Evolutionary conservation across 1,284 basidiomycete species (phyloP).

Genomic region (Apiotrichum gracile): DNA sequence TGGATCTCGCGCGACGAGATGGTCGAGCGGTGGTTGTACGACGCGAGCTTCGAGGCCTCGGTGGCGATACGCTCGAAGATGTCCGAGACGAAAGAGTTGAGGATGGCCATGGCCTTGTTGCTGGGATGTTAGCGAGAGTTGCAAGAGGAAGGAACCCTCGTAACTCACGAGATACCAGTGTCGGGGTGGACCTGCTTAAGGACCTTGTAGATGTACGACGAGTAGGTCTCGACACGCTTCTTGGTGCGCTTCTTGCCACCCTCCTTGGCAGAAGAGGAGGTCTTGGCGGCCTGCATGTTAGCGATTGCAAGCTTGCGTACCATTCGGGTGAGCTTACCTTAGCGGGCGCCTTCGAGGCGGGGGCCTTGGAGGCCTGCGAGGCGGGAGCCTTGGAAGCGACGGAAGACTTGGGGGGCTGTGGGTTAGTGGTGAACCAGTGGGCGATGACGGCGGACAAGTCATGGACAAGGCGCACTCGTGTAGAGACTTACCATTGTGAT

Average conservation of each 20-base stretch:
- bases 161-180: constrained; percentile 66
- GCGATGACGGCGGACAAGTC: background rate
- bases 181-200: constrained; percentile 76
- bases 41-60: constrained; percentile 86
- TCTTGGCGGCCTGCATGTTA: constrained; percentile 13
- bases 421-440: background rate
- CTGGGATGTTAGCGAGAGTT: constrained; percentile 46
- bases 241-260: constrained; percentile 61
- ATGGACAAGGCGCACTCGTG: background rate
- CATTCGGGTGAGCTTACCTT: background rate
- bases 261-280: constrained; percentile 11
- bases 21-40: constrained; percentile 90
- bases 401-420: constrained; percentile 1
- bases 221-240: constrained; percentile 85
- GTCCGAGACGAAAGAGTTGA: constrained; percentile 89
- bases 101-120: constrained; percentile 93
- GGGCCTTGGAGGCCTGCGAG: constrained; percentile 50
- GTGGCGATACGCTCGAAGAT: constrained; percentile 90
- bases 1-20: constrained; percentile 93
- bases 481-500: background rate
- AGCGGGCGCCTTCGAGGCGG: constrained; percentile 39
- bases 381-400: constrained; percentile 54
- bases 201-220: constrained; percentile 86
- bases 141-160: background rate
- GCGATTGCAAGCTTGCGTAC: no score